Percentiles rank a stretch among this genome's conserved stretches.
Evolutionary conservation across 441 rosid species (phyloP).

Genomic region (Pelargonium cotyledonis): DNA sequence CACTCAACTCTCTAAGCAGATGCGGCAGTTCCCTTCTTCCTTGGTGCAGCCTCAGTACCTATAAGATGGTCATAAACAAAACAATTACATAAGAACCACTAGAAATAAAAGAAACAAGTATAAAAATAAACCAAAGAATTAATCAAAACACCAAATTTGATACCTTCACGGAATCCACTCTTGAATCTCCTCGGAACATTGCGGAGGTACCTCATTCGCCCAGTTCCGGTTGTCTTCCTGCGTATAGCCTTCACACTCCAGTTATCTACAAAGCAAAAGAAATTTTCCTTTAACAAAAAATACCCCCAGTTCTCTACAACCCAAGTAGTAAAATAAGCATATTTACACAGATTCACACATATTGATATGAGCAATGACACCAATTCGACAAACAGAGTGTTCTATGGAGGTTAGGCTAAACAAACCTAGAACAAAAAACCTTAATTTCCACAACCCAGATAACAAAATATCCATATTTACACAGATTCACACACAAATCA

Average conservation of each 20-base stretch:
- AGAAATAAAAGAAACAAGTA: neutral
- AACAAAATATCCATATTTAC: no score
- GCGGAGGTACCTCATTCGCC: conserved; percentile 84
- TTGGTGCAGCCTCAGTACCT: conserved; percentile 8
- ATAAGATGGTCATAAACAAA: neutral
- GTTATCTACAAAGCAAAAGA: neutral
- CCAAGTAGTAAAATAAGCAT: no score
- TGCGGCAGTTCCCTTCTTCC: conserved; percentile 9
- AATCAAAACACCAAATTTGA: neutral
- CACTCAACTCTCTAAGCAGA: neutral
- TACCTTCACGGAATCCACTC: conserved; percentile 90
- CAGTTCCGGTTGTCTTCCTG: neutral
- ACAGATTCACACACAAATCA: no score
- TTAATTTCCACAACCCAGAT: no score
- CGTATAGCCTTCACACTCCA: neutral
- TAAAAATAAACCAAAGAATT: neutral
- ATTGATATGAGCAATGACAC: no score
- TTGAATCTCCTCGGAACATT: conserved; percentile 79
- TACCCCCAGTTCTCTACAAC: neutral
- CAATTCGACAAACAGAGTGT: no score
- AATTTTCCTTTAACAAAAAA: neutral
- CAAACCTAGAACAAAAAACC: no score
- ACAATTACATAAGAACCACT: neutral
- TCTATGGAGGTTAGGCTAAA: no score
- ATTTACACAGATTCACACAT: no score